Percentiles rank a stretch among this genome's conserved stretches.
phyloP scores from a whole-genome alignment of 192 early-diverging fungal genomes.

The Funneliformis geosporum region DNA sequence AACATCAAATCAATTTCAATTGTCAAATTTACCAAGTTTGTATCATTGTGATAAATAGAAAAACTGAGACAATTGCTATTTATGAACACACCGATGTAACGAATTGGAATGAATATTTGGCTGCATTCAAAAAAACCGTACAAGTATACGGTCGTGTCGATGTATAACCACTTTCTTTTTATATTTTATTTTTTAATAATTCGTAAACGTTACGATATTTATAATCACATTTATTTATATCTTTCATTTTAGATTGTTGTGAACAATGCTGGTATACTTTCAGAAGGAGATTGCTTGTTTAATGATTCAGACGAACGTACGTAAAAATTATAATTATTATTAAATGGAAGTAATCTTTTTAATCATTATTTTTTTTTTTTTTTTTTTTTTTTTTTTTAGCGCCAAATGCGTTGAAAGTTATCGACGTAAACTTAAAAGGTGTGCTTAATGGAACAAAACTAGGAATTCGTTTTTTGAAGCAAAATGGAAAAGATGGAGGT shows the following conservation, averaged over 20 bases:
- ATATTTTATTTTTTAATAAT: too few relatives aligned
- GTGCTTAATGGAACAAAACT: constrained; percentile 73
- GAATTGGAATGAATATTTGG: constrained; percentile 35
- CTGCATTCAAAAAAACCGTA: constrained; percentile 44
- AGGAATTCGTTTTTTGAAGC: constrained; percentile 57
- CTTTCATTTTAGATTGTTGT: not conserved
- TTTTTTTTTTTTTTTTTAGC: constrained; percentile 13
- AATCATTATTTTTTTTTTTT: not conserved
- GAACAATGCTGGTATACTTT: not conserved
- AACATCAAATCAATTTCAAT: not conserved
- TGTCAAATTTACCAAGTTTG: too few relatives aligned
- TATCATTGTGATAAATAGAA: constrained; percentile 31
- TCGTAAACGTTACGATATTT: too few relatives aligned
- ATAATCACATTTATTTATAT: not conserved
- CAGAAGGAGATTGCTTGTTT: not conserved
- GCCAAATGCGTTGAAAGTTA: constrained; percentile 60
- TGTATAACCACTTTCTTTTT: constrained; percentile 42
- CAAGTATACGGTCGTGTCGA: constrained; percentile 57
- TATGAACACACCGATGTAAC: constrained; percentile 56
- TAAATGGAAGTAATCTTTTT: too few relatives aligned
- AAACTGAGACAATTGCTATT: constrained; percentile 36
- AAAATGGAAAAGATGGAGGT: constrained; percentile 48
- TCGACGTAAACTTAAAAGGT: constrained; percentile 74
- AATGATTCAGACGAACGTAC: not conserved
- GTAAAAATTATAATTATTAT: not conserved